Evolutionary conservation across 2,329 filamentous ascomycete species (phyloP).

Genomic region (Phoma herbarum): DNA sequence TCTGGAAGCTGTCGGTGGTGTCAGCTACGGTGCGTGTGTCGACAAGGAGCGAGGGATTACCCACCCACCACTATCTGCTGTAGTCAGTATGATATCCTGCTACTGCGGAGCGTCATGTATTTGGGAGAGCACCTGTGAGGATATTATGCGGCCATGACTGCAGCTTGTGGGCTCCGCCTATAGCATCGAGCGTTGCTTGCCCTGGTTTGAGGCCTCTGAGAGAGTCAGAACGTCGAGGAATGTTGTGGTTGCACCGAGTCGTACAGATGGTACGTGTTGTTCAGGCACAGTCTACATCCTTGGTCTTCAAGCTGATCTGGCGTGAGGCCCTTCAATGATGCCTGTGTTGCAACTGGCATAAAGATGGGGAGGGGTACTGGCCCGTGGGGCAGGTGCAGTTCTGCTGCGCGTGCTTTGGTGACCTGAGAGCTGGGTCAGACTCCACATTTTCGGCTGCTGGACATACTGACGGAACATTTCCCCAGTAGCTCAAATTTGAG

Average conservation of each 20-base stretch:
- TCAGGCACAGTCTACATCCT: constrained; percentile 88
- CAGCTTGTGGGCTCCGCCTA: constrained; percentile 92
- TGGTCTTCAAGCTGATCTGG: constrained; percentile 91
- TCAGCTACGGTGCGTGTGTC: constrained; percentile 38
- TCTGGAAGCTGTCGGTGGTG: constrained; percentile 78
- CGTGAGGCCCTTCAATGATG: constrained; percentile 91
- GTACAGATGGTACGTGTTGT: constrained; percentile 94
- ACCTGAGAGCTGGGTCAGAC: constrained; percentile 65
- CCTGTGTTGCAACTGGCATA: constrained; percentile 98
- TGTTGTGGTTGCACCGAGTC: neutral
- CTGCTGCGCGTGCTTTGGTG: constrained; percentile 90
- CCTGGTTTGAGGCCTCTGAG: constrained; percentile 84
- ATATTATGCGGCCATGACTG: constrained; percentile 97
- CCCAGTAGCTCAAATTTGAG: constrained; percentile 51
- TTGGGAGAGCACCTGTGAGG: constrained; percentile 67
- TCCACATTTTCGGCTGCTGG: no score
- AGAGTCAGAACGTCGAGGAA: constrained; percentile 31
- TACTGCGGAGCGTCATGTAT: neutral
- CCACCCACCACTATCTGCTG: constrained; percentile 57
- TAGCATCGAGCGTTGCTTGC: constrained; percentile 82
- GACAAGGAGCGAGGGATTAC: constrained; percentile 38
- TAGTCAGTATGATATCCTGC: constrained; percentile 34
- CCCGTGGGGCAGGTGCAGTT: constrained; percentile 88
- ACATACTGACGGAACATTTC: constrained; percentile 47
- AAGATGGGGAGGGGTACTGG: constrained; percentile 90